phyloP scores from a whole-genome alignment of 345 rosid species.

The Salix suchowensis region DNA sequence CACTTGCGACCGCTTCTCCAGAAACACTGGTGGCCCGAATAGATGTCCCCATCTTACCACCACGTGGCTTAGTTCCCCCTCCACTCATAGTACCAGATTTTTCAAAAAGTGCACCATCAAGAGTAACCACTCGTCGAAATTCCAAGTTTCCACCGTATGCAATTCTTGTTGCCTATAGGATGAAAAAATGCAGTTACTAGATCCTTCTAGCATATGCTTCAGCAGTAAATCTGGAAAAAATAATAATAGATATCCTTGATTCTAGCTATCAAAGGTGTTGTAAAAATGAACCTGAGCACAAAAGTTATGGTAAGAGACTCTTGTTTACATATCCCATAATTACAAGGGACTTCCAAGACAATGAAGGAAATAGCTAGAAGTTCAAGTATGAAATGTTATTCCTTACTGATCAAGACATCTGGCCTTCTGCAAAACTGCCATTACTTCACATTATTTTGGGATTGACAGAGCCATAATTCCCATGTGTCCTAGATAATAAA shows the following conservation, averaged over 20 bases:
- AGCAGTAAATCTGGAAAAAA: background rate
- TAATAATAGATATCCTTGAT: background rate
- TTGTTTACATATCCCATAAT: background rate
- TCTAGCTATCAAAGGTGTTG: background rate
- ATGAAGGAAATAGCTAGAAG: background rate
- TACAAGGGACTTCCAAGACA: background rate
- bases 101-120: slow-evolving; percentile 93
- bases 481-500: background rate
- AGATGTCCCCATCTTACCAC: slow-evolving; percentile 96
- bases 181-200: background rate
- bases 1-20: slow-evolving; percentile 55
- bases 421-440: background rate
- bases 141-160: slow-evolving; percentile 80
- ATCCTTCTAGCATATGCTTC: background rate
- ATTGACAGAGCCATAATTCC: background rate
- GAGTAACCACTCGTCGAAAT: slow-evolving; percentile 85
- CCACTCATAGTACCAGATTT: slow-evolving; percentile 99
- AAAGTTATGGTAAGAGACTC: background rate
- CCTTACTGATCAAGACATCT: background rate
- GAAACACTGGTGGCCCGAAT: slow-evolving; percentile 75
- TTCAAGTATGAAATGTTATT: background rate
- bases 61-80: slow-evolving; percentile 92
- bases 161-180: slow-evolving; percentile 77
- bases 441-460: background rate
- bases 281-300: too few species aligned